phyloP scores from a whole-genome alignment of 1,139 yeast genomes.

The Taphrina betulina region DNA sequence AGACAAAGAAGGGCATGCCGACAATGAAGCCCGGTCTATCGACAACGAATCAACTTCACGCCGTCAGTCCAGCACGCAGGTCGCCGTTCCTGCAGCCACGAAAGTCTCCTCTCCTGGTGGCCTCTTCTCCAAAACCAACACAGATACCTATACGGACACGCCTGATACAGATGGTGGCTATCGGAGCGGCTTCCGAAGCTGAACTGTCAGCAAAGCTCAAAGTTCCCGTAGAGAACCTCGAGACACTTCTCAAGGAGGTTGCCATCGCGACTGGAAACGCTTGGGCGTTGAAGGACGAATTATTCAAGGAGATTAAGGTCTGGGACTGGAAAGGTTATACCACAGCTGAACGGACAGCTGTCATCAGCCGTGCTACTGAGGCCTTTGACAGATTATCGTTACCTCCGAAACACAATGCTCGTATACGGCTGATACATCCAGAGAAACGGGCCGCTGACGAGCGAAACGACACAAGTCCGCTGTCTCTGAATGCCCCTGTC shows the following conservation, averaged over 20 bases:
- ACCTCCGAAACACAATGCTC: conserved; percentile 32
- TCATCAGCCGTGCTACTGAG: conserved; percentile 40
- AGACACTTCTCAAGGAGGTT: conserved; percentile 15
- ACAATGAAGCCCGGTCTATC: background rate
- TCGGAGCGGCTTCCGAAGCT: conserved; percentile 10
- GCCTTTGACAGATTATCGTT: conserved; percentile 43
- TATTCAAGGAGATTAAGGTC: conserved; percentile 43
- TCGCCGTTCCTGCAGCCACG: conserved; percentile 30
- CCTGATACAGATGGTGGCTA: conserved; percentile 24
- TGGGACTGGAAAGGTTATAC: conserved; percentile 46
- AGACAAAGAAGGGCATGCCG: background rate
- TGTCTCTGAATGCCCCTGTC: conserved; percentile 20
- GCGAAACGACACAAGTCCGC: conserved; percentile 18
- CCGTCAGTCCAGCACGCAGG: conserved; percentile 3
- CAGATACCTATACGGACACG: conserved; percentile 11
- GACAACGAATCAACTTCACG: background rate
- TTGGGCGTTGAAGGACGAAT: conserved; percentile 40
- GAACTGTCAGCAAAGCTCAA: conserved; percentile 14
- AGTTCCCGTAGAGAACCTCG: conserved; percentile 5
- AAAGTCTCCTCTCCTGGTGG: conserved; percentile 27
- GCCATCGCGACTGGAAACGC: background rate
- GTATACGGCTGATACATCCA: conserved; percentile 22
- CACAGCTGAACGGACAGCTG: conserved; percentile 42
- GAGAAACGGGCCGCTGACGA: conserved; percentile 23
- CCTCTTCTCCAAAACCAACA: conserved; percentile 10